Evolutionary conservation across 2,329 filamentous ascomycete genomes (phyloP), one percentile per base, ranked within the genome.

Genomic region (Colletotrichum shisoi): DNA sequence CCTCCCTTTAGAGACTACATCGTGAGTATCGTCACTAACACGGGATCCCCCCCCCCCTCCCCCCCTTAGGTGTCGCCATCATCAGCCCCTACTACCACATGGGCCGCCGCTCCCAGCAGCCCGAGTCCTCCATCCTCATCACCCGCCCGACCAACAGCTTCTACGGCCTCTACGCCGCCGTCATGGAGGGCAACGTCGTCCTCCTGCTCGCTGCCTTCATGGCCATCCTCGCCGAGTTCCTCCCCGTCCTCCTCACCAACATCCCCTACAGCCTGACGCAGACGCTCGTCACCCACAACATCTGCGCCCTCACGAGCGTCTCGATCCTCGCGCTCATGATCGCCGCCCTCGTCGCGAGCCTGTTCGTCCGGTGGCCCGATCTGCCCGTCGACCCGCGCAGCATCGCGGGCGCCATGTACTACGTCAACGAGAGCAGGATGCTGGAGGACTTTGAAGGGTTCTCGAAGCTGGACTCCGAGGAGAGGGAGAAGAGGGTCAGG

Each of bases 171-270:
- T 74, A 76, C 69, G 73, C 76, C 9, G 77, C 79, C 5, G 65
- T 80, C 17, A 53, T 70, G 4, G 71, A 76, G 19, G 72, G 73
- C 11, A 78, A 84, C 40, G 57, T 74, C 7, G 82, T 82, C 65
- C 75, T 82, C 1, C 75, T 78, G 27, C 61, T 78, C 13, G 77
- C 81, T 11, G 78, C 81, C 0, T 69, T 79, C 5, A 79, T 81
- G 53, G 76, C 81, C 3, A 77, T 84, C 24, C 74, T 84, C 2
- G 78, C 82, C 24, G 83, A 85, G 56, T 79, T 84, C 54, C 78
- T 85, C n/a, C 83, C 83, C 1, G 75, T 84, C 21, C 75, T 82
- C 1, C 76, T 85, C 3, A 77, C 81, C 70, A 84, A 84, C 67
- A 77, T 85, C 2, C 80, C 83, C 0, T 83, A 82, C 72, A 81